Percentiles rank a stretch among this genome's conserved stretches.
phyloP scores from a whole-genome alignment of 768 basidiomycete species.

The Jaapia argillacea region DNA sequence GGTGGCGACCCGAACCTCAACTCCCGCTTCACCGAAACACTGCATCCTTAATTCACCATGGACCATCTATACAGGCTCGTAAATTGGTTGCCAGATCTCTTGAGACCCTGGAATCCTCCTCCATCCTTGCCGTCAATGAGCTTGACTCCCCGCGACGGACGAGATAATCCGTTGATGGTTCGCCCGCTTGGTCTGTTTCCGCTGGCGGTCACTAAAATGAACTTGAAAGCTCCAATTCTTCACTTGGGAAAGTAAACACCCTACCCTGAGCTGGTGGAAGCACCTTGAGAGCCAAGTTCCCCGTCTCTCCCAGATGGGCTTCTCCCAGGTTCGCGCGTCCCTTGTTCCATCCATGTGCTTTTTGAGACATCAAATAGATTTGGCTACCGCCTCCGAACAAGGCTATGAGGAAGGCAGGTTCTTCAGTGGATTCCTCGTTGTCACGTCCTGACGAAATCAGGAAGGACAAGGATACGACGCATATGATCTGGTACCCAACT shows the following conservation, averaged over 20 bases:
- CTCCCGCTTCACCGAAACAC: no score
- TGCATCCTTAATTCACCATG: no score
- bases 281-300: constrained; percentile 62
- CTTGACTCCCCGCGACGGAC: constrained; percentile 37
- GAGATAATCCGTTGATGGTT: constrained; percentile 63
- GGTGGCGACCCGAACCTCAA: no score
- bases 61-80: no score
- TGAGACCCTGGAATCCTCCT: constrained; percentile 3
- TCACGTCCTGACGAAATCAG: constrained; percentile 27
- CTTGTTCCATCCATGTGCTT: no score
- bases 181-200: constrained; percentile 9
- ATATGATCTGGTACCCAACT: constrained; percentile 57
- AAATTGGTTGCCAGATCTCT: not conserved
- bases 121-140: constrained; percentile 52
- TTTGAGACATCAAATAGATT: no score
- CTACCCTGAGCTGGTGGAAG: constrained; percentile 69
- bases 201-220: no score
- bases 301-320: constrained; percentile 50
- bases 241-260: constrained; percentile 62
- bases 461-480: constrained; percentile 75
- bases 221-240: constrained; percentile 88
- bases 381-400: constrained; percentile 85
- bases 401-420: constrained; percentile 48
- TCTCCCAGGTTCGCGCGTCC: constrained; percentile 78
- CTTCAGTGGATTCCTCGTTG: constrained; percentile 2